Percentiles rank a stretch among this genome's conserved stretches.
These are phyloP conservation scores for Plasmodium berghei DNA, from an alignment of 169 alveolate genomes.

Conservation along the genomic window DNA sequence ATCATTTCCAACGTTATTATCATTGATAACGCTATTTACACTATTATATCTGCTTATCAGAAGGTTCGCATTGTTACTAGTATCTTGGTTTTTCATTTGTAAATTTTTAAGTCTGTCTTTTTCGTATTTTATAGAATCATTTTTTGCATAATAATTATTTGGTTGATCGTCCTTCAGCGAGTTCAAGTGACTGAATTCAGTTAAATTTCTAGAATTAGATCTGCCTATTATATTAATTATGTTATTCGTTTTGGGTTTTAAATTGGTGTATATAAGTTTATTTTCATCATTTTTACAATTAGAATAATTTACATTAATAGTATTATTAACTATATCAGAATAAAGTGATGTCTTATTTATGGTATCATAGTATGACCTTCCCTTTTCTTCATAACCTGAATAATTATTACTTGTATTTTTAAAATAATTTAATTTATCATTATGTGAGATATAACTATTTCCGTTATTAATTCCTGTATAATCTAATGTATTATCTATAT, in stretches of 20 bases:
- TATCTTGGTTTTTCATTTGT: not conserved
- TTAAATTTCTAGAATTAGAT: constrained; percentile 11
- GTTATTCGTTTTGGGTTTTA: not conserved
- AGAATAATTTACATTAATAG: not conserved
- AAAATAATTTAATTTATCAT: constrained; percentile 10
- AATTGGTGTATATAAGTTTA: constrained; percentile 20
- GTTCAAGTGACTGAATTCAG: constrained; percentile 8
- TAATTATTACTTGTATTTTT: constrained; percentile 15
- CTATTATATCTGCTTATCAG: constrained; percentile 16
- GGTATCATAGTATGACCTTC: constrained; percentile 19
- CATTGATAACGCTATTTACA: not conserved
- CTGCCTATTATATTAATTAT: constrained; percentile 6
- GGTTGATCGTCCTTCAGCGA: constrained; percentile 4
- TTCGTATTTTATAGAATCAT: constrained; percentile 16
- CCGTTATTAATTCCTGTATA: not conserved
- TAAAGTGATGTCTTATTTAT: constrained; percentile 2
- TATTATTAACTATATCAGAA: constrained; percentile 16
- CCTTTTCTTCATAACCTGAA: constrained; percentile 13
- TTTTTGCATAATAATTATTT: constrained; percentile 25
- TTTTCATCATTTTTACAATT: constrained; percentile 25
- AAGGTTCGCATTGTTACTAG: constrained; percentile 12
- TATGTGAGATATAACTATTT: not conserved
- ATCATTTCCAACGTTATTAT: not conserved
- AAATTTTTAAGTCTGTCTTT: not conserved
- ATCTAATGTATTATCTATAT: not conserved